These are phyloP conservation scores for Raphidocelis subcapitata DNA, from an alignment of 139 green algal species.

Conservation along the genomic window DNA sequence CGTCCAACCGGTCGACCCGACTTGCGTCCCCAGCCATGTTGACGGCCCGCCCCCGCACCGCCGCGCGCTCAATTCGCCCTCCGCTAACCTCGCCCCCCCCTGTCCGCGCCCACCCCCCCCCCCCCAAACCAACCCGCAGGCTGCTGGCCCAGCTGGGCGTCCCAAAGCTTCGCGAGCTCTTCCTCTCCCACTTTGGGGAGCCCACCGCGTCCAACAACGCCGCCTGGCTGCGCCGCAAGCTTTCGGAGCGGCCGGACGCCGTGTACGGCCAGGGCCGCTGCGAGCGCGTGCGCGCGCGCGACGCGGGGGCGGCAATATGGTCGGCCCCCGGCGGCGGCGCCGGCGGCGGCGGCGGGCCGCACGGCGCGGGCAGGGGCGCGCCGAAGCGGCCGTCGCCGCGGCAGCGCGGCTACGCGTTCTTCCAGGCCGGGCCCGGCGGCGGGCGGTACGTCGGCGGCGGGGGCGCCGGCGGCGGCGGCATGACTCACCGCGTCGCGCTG, in stretches of 20 bases:
- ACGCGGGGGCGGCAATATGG: constrained; percentile 52
- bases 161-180: constrained; percentile 43
- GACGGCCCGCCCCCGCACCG: too few relatives aligned
- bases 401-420: too few relatives aligned
- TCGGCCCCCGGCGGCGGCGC: constrained; percentile 9
- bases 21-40: background rate
- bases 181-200: constrained; percentile 47
- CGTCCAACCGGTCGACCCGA: background rate
- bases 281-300: constrained; percentile 31
- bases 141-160: constrained; percentile 39
- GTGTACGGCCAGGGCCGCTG: constrained; percentile 31
- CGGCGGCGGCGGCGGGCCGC: background rate
- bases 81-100: background rate
- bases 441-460: too few relatives aligned
- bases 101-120: background rate
- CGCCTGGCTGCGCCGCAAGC: constrained; percentile 58
- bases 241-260: constrained; percentile 40
- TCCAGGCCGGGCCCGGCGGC: too few relatives aligned
- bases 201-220: constrained; percentile 59
- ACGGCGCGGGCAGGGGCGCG: background rate
- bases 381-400: too few relatives aligned
- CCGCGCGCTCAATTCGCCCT: background rate
- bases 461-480: too few relatives aligned
- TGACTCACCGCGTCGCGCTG: too few relatives aligned
- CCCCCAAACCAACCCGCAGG: constrained; percentile 12